Evolutionary conservation across 2,329 filamentous ascomycete genomes (phyloP), one percentile per base, ranked within the genome.

Genomic region (Arthroderma uncinatum): DNA sequence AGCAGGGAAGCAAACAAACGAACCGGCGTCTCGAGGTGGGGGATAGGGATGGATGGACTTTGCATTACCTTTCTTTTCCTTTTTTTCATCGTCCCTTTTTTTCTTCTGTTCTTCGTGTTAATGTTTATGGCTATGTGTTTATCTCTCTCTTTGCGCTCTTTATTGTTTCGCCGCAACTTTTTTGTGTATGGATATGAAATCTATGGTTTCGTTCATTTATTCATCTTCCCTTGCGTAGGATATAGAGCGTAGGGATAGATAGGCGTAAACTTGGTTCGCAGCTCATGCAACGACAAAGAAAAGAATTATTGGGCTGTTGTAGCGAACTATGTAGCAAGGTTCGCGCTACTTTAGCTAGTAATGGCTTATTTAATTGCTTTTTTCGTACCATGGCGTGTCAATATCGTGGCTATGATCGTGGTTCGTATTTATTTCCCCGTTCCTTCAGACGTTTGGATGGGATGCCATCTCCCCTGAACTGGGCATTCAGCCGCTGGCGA

Each of bases 31-130:
- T 40, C 42, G 44, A 44, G 54, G 54, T 55, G 37, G 54, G 34
- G 50, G 48, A 52, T 34, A 33, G 48, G 48, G 21, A 53, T 53
- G 50, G 50, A 53, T 53, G 55, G 40, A 57, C 42, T 54, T 48
- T 33, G 47, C 34, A 39, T 55, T 30, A 44, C 34, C 40, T 57
- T 40, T 54, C 10, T 54, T 48, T 23, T 30, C 34, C 62, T 53
- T 55, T 64, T 62, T 56, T 64, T 65, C 66, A n/a, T n/a, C n/a
- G n/a, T 64, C 64, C 66, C 62, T 63, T 57, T 58, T 62, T 59
- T 60, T 40, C 58, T 58, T 55, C 58, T 57, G 58, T 57, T 64
- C 57, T 58, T 58, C 33, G 16, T 53, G 33, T 53, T 53, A 23
- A 37, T 53, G 50, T 53, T 25, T 47, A 47, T 53, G 50, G 50